Evolutionary conservation across 306 rosid species (phyloP).

Genomic region (Ammopiptanthus mongolicus): DNA sequence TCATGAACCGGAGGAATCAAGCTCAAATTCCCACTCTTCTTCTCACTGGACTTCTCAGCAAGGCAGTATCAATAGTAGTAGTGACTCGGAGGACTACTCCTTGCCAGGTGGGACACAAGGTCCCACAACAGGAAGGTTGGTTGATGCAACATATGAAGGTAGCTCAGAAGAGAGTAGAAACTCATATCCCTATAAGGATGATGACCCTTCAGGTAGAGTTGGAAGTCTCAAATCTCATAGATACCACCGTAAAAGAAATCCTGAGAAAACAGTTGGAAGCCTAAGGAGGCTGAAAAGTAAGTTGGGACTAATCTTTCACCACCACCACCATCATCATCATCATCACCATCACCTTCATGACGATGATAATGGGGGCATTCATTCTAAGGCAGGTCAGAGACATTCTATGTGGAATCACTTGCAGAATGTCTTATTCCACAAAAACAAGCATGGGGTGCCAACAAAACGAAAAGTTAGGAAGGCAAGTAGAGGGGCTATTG

Average conservation of each 20-base stretch:
- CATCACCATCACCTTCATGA: slow-evolving; percentile 44
- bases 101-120: neutral
- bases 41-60: slow-evolving; percentile 34
- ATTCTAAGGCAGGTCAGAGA: neutral
- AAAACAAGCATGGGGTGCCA: slow-evolving; percentile 8
- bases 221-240: slow-evolving; percentile 28
- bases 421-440: slow-evolving; percentile 33
- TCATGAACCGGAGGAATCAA: slow-evolving; percentile 20
- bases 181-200: slow-evolving; percentile 11
- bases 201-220: slow-evolving; percentile 16
- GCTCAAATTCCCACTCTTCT: slow-evolving; percentile 24
- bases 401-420: slow-evolving; percentile 44
- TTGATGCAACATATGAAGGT: slow-evolving; percentile 18
- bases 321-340: slow-evolving; percentile 73
- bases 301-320: slow-evolving; percentile 72
- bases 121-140: neutral
- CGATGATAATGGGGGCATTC: neutral
- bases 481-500: slow-evolving; percentile 20
- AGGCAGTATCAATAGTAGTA: neutral
- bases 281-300: slow-evolving; percentile 55
- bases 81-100: slow-evolving; percentile 22
- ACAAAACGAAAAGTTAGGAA: slow-evolving; percentile 6
- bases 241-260: neutral
- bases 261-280: slow-evolving; percentile 34
- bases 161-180: slow-evolving; percentile 25